A percentile compares a stretch with the other conserved stretches of the same genome.
Evolutionary conservation across 805 yeast genomes (phyloP).

Genomic region (Ogataea kodamae): DNA sequence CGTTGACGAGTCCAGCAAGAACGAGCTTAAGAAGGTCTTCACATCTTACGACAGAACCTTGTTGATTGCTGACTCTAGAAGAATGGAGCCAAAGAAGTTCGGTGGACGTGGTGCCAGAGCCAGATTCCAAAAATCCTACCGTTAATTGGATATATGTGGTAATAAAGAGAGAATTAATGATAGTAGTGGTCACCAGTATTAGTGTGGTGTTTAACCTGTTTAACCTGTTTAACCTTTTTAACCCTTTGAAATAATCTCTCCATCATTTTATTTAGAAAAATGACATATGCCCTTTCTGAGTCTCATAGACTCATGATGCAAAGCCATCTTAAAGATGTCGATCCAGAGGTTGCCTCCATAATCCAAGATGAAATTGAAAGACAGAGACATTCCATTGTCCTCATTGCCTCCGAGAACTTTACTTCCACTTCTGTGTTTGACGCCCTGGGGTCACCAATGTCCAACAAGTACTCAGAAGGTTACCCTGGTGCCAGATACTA

Average conservation of each 20-base stretch:
- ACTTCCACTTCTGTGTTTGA: slow-evolving; percentile 95
- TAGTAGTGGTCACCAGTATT: neutral
- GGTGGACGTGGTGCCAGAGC: slow-evolving; percentile 99
- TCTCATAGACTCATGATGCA: slow-evolving; percentile 64
- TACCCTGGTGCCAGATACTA: slow-evolving; percentile 99
- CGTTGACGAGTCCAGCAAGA: slow-evolving; percentile 99
- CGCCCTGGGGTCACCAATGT: slow-evolving; percentile 95
- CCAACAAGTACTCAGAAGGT: slow-evolving; percentile 98
- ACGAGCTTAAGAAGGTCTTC: slow-evolving; percentile 98
- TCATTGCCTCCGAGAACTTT: slow-evolving; percentile 96
- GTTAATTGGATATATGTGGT: slow-evolving; percentile 51
- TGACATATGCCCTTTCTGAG: slow-evolving; percentile 60
- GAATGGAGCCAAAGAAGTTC: slow-evolving; percentile 99
- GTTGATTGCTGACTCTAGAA: slow-evolving; percentile 98
- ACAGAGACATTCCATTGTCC: slow-evolving; percentile 89
- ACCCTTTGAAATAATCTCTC: slow-evolving; percentile 1
- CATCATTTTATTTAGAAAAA: slow-evolving; percentile 7
- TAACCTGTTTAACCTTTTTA: too few relatives aligned
- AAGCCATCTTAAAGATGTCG: slow-evolving; percentile 58
- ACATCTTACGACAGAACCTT: slow-evolving; percentile 98
- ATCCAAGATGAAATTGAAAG: slow-evolving; percentile 79
- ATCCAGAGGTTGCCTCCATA: slow-evolving; percentile 75
- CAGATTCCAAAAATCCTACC: slow-evolving; percentile 99
- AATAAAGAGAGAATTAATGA: slow-evolving; percentile 8
- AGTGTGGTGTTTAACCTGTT: too few relatives aligned